Percentiles rank a stretch among this genome's conserved stretches.
Evolutionary conservation across 805 yeast genomes (phyloP).

Genomic region (Yarrowia sp.): DNA sequence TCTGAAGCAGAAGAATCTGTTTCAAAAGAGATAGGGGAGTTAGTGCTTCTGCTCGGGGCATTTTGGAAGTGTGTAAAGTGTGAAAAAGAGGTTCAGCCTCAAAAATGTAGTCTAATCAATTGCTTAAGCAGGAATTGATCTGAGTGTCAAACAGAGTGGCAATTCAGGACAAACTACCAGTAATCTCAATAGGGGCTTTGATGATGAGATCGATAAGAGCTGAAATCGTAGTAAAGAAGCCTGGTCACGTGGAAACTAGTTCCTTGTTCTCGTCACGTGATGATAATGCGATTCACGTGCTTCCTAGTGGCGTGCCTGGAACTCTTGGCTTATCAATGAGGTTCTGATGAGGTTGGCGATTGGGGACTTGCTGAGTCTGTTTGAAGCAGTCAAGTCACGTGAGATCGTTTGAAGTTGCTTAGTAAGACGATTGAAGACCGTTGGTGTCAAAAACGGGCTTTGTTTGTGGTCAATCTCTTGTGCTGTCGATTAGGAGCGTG

Average conservation of each 20-base stretch:
- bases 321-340: background rate
- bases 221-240: background rate
- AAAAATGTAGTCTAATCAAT: no score
- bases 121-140: no score
- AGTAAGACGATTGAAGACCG: background rate
- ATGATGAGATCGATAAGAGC: no score
- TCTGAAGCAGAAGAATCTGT: slow-evolving; percentile 81
- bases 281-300: background rate
- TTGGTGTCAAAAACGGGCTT: no score
- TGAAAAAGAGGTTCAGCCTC: background rate
- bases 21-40: slow-evolving; percentile 66
- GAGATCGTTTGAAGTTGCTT: background rate
- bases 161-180: no score
- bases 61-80: background rate
- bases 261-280: background rate
- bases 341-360: background rate
- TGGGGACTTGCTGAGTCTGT: background rate
- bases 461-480: background rate
- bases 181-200: background rate
- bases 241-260: background rate
- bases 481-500: background rate
- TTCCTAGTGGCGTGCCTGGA: background rate
- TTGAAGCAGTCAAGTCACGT: background rate
- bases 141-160: no score
- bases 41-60: slow-evolving; percentile 51